Evolutionary conservation across 2,329 filamentous ascomycete genomes (phyloP).

Genomic region (Penicillium sp.): DNA sequence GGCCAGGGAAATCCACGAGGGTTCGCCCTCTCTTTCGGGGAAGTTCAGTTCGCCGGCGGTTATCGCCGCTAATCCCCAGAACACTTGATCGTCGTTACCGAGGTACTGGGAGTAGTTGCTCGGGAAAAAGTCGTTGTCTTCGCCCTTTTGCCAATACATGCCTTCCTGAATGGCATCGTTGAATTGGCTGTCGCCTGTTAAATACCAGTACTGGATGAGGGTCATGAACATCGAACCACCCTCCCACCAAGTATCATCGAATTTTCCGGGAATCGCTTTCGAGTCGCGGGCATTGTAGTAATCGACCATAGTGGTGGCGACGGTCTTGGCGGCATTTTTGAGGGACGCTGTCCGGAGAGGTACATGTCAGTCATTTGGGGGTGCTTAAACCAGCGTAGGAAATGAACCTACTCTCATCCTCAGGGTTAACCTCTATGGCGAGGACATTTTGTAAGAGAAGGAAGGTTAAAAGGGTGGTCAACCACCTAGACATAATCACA

Average conservation of each 20-base stretch:
- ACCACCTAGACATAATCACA: background rate
- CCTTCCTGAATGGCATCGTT: slow-evolving; percentile 53
- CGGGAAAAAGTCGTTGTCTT: slow-evolving; percentile 29
- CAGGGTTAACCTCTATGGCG: slow-evolving; percentile 2
- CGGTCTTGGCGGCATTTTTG: slow-evolving; percentile 36
- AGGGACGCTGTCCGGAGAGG: slow-evolving; percentile 31
- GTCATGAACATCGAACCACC: slow-evolving; percentile 65
- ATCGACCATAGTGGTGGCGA: slow-evolving; percentile 48
- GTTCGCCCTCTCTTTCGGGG: slow-evolving; percentile 50
- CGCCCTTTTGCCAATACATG: slow-evolving; percentile 28
- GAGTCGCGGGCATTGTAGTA: slow-evolving; percentile 51
- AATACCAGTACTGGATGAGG: slow-evolving; percentile 66
- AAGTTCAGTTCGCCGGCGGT: slow-evolving; percentile 62
- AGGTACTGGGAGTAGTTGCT: slow-evolving; percentile 28
- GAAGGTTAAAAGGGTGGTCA: background rate
- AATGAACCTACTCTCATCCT: slow-evolving; percentile 4
- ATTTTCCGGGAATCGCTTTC: slow-evolving; percentile 48
- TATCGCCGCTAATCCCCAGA: slow-evolving; percentile 66
- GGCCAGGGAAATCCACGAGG: slow-evolving; percentile 51
- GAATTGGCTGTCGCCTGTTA: slow-evolving; percentile 61
- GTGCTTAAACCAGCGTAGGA: background rate
- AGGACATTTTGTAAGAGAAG: background rate
- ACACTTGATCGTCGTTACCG: slow-evolving; percentile 64
- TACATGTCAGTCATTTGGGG: slow-evolving; percentile 1
- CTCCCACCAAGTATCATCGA: slow-evolving; percentile 74